Evolutionary conservation across 1,284 basidiomycete genomes (phyloP), one percentile per base, ranked within the genome.

Genomic region (Cystobasidiaceae sp.): DNA sequence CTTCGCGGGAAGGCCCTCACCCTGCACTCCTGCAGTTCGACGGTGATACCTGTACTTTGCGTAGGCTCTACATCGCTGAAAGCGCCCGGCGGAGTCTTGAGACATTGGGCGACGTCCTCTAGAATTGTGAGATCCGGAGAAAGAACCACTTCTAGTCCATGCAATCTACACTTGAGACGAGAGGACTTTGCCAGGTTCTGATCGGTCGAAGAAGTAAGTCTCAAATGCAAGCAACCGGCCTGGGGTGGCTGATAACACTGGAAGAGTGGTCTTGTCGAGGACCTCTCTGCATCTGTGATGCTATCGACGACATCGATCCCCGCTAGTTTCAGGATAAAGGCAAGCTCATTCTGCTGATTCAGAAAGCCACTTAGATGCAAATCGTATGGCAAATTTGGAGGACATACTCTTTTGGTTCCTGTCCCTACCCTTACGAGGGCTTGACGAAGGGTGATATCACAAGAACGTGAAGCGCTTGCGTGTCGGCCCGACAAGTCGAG

Each of bases 31-130:
- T 79, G 69, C n/a, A 91, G 70, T 59, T 81, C 82, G 19, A 93
- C 67, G 5, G 80, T 79, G 28, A 97, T 78, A 4, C 81, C 80
- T 1, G 92, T 96, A 32, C 89, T 80, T 75, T 97, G 93, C 67
- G 84, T 93, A 0, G 94, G 94, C 21, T 92, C 85, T 13, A 97
- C 91, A 48, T 91, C 84, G 75, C 96, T 93, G 74, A 98, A 97
- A 0, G 89, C 72, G 5, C 70, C 72, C 9, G 66, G 65, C 0
- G 94, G 94, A 23, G 92, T 84, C 75, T 91, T 91, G 30, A 82
- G 79, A 73, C 94, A 93, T 0, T 67, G 63, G 3, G 77, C 77
- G 6, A 97, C 70, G 69, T 92, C 88, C 3, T 79, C 71, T 3
- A 85, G 76, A 83, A 89, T 89, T 7, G 76, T 75, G 28, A 86